A percentile compares a stretch with the other conserved stretches of the same genome.
phyloP scores from a whole-genome alignment of 306 rosid species.

The Vachellia pachyceras region DNA sequence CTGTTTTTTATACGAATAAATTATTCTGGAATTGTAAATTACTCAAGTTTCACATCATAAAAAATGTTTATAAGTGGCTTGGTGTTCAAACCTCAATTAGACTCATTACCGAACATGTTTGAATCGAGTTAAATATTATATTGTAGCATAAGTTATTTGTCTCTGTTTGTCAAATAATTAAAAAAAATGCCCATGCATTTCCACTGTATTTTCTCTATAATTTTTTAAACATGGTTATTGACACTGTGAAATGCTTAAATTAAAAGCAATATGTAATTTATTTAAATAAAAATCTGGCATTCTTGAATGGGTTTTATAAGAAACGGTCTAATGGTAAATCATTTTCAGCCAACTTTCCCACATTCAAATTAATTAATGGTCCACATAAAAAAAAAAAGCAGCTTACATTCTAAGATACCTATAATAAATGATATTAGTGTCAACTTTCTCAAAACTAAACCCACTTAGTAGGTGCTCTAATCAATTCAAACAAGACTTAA shows the following conservation, averaged over 20 bases:
- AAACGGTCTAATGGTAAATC: neutral
- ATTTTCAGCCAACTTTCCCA: slow-evolving; percentile 1
- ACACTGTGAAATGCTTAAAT: slow-evolving; percentile 1
- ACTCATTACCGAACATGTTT: neutral
- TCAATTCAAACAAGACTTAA: slow-evolving; percentile 14
- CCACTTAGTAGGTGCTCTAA: neutral
- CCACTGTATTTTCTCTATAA: neutral
- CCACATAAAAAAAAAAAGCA: neutral
- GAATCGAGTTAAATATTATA: neutral
- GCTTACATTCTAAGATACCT: neutral
- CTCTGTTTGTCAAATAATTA: neutral
- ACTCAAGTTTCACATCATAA: neutral
- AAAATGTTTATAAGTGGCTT: too few species aligned
- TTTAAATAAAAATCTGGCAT: neutral
- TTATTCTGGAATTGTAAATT: neutral
- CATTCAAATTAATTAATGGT: slow-evolving; percentile 6
- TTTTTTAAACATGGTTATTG: neutral
- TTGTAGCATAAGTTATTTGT: neutral
- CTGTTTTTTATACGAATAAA: too few species aligned
- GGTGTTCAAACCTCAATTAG: too few species aligned
- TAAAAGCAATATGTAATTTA: neutral
- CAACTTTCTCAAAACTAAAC: slow-evolving; percentile 23
- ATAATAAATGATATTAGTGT: neutral
- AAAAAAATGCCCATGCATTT: neutral
- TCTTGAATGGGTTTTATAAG: slow-evolving; percentile 9